A percentile compares a stretch with the other conserved stretches of the same genome.
These are phyloP conservation scores for Phytopythium kandeliae DNA, from an alignment of 352 stramenopile species.

Conservation along the genomic window DNA sequence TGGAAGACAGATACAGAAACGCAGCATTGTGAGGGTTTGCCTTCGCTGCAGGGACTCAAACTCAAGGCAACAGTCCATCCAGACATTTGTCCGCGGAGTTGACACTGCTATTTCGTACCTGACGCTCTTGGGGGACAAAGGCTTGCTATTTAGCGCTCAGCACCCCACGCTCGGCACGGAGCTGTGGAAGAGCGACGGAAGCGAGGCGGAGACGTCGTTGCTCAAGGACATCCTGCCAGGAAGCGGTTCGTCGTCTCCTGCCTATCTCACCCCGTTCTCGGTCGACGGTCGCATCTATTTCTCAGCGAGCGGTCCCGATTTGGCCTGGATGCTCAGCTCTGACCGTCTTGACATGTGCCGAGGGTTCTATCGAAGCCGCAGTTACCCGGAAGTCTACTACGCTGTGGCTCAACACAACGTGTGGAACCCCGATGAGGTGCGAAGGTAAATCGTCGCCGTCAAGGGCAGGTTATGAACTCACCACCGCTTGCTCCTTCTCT, in stretches of 20 bases:
- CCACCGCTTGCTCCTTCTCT: background rate
- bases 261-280: slow-evolving; percentile 45
- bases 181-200: slow-evolving; percentile 81
- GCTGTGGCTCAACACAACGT: slow-evolving; percentile 52
- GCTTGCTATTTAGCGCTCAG: slow-evolving; percentile 29
- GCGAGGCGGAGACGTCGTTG: slow-evolving; percentile 40
- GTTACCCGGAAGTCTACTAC: slow-evolving; percentile 53
- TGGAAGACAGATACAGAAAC: background rate
- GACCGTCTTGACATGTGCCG: slow-evolving; percentile 57
- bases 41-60: slow-evolving; percentile 17
- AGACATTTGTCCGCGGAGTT: slow-evolving; percentile 9
- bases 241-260: slow-evolving; percentile 15
- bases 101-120: slow-evolving; percentile 16
- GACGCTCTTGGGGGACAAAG: slow-evolving; percentile 5
- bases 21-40: slow-evolving; percentile 24
- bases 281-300: slow-evolving; percentile 76
- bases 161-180: slow-evolving; percentile 28
- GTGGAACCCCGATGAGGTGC: slow-evolving; percentile 58
- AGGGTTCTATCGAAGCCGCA: slow-evolving; percentile 59
- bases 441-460: background rate
- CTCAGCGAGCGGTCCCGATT: slow-evolving; percentile 55
- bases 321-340: slow-evolving; percentile 42
- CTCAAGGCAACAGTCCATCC: slow-evolving; percentile 14
- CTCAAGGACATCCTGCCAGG: slow-evolving; percentile 66
- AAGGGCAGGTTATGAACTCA: background rate